Conservation (phyloP, 345 rosid species). For the Rhizophora mangle region DNA sequence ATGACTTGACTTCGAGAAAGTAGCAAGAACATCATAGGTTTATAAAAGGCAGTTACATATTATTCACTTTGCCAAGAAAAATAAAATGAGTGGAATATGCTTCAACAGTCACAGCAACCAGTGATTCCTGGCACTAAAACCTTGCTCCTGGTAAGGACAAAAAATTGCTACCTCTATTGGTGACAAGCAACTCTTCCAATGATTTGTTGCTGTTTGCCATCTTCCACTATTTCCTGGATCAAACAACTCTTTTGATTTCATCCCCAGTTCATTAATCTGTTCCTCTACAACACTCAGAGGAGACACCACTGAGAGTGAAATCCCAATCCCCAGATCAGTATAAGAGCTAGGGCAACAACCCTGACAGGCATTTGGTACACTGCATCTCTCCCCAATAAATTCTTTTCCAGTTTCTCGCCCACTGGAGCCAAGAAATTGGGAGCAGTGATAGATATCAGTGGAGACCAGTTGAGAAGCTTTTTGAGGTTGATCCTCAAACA, state of each 20-base stretch:
- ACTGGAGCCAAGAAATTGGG: constrained; percentile 36
- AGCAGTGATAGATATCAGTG: not conserved
- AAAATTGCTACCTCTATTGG: constrained; percentile 46
- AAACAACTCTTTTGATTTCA: not conserved
- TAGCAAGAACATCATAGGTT: too few relatives aligned
- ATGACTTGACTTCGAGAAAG: too few relatives aligned
- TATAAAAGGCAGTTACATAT: too few relatives aligned
- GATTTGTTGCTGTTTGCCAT: constrained; percentile 20
- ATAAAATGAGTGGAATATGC: not conserved
- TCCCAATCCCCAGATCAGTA: constrained; percentile 46
- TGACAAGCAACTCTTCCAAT: constrained; percentile 29
- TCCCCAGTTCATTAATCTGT: not conserved
- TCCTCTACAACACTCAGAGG: not conserved
- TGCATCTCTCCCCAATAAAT: constrained; percentile 35
- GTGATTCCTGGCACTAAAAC: not conserved
- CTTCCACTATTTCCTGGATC: constrained; percentile 6
- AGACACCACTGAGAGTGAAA: not conserved
- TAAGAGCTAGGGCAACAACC: constrained; percentile 38
- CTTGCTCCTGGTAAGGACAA: not conserved
- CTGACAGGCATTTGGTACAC: constrained; percentile 28
- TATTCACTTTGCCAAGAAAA: too few relatives aligned
- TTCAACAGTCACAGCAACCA: not conserved
- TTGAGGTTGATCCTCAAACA: constrained; percentile 49
- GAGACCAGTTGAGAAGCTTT: constrained; percentile 30
- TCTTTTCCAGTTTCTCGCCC: constrained; percentile 40